Conservation (phyloP, 2,329 filamentous ascomycete genomes). For the Fusarium drepaniforme region DNA sequence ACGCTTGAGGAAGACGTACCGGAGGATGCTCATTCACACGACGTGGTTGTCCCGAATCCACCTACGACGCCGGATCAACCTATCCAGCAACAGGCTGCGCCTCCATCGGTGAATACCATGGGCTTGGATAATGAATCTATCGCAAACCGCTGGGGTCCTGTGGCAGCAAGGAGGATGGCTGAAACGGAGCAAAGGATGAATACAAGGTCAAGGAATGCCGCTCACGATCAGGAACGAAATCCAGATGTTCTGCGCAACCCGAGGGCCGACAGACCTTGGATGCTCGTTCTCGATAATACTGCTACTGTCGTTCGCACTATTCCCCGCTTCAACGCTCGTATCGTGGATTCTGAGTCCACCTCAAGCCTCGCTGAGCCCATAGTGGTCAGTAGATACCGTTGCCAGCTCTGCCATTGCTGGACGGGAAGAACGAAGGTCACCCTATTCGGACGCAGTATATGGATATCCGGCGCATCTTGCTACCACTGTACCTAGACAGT, state of each 20-base stretch:
- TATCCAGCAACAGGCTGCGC: neutral
- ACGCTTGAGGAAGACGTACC: neutral
- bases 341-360: neutral
- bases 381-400: neutral
- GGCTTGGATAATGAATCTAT: neutral
- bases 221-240: neutral
- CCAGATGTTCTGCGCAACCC: too few species aligned
- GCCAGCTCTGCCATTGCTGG: neutral
- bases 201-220: neutral
- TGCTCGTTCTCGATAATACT: too few species aligned
- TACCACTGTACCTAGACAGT: constrained; percentile 1
- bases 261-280: too few species aligned
- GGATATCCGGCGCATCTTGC: neutral
- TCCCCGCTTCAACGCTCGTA: too few species aligned
- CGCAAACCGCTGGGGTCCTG: neutral
- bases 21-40: neutral
- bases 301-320: too few species aligned
- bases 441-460: too few species aligned
- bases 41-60: neutral
- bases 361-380: neutral
- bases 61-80: neutral
- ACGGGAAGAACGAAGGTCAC: neutral
- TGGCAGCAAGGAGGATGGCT: neutral
- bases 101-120: neutral
- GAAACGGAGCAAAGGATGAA: neutral